These are phyloP conservation scores for Opeltia flavorubescens DNA, from an alignment of 495 filamentous ascomycete genomes.

Conservation along the genomic window DNA sequence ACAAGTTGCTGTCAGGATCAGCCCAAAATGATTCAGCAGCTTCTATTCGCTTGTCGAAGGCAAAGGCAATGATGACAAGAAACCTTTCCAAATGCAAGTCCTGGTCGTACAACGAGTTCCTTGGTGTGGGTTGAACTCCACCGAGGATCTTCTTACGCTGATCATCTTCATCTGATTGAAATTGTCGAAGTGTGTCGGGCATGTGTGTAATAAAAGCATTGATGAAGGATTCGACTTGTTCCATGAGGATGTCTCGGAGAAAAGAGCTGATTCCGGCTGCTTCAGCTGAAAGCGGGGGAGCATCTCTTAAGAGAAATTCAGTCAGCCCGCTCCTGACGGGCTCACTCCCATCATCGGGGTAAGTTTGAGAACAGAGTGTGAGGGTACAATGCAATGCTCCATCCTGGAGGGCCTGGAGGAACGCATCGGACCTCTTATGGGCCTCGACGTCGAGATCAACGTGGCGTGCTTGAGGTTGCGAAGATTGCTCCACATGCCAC, in stretches of 20 bases:
- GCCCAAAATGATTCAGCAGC: constrained; percentile 79
- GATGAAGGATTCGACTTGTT: constrained; percentile 70
- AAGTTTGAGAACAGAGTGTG: constrained; percentile 65
- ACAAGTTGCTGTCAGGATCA: constrained; percentile 75
- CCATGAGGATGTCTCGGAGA: constrained; percentile 57
- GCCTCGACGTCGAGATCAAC: constrained; percentile 52
- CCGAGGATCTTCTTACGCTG: constrained; percentile 42
- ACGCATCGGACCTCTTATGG: constrained; percentile 51
- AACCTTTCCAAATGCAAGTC: constrained; percentile 81
- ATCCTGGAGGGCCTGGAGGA: constrained; percentile 66
- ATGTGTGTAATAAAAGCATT: constrained; percentile 88
- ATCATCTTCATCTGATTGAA: constrained; percentile 82
- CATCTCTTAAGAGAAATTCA: constrained; percentile 62
- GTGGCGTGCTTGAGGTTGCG: constrained; percentile 35
- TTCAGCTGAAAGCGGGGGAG: constrained; percentile 49
- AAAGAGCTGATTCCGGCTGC: constrained; percentile 42
- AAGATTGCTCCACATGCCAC: constrained; percentile 61
- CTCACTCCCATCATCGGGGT: constrained; percentile 64
- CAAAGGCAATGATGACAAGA: constrained; percentile 77
- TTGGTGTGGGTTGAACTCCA: constrained; percentile 27
- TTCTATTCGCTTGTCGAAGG: constrained; percentile 71
- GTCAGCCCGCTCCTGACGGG: constrained; percentile 60
- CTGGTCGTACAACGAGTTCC: constrained; percentile 33
- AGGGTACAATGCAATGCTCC: constrained; percentile 87
- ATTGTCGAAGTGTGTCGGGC: constrained; percentile 74